Base-by-base conservation (phyloP, 768 basidiomycete species). In the Macrolepiota fuliginosa region DNA sequence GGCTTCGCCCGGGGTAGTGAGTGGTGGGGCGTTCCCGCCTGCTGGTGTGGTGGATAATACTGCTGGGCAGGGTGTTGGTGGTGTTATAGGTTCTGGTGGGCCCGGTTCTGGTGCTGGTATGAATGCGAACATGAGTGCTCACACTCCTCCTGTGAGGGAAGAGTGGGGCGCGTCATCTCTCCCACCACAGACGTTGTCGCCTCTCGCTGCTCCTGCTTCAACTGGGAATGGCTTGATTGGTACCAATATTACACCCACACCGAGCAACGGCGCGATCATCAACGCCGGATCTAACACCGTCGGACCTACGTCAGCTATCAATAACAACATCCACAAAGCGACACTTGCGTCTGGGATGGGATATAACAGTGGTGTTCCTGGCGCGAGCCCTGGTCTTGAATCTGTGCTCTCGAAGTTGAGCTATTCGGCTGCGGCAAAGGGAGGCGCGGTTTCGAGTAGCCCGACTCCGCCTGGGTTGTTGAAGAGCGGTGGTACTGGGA, bases 351-450 rank as follows among this genome's bases (percentile, higher is more conserved):
- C 65, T 85, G 57, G 85, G 87, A 58, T 72, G 79, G 57, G 46
- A 39, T 51, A 58, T 56, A 24, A 10, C 25, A 42, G 57, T 50
- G 37, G 81, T 85, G 80, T 81, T 17, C n/a, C 50, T 1, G 50
- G 57, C 22, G 45, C 57, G 36, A 36, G 56, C 25, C 40, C 56
- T 40, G 37, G 57, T 39, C 49, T 51, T 27, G 45, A 50, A 29
- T 54, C 52, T 19, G 24, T 60, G n/a, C 22, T 85, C 64, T 80
- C 86, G 55, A 77, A 83, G 22, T 59, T 85, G 62, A 83, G 81
- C 32, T 87, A 87, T 67, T 83, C 86, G 12, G 80, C 74, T 4
- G 65, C 76, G 29, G 52, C 69, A 52, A 67, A 68, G 54, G 65
- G 59, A 61, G 64, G 61, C 45, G 10, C 64, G 22, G 40, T 63